Evolutionary conservation across 2,329 filamentous ascomycete species (phyloP).

Genomic region (Colletotrichum gloeosporioides): DNA sequence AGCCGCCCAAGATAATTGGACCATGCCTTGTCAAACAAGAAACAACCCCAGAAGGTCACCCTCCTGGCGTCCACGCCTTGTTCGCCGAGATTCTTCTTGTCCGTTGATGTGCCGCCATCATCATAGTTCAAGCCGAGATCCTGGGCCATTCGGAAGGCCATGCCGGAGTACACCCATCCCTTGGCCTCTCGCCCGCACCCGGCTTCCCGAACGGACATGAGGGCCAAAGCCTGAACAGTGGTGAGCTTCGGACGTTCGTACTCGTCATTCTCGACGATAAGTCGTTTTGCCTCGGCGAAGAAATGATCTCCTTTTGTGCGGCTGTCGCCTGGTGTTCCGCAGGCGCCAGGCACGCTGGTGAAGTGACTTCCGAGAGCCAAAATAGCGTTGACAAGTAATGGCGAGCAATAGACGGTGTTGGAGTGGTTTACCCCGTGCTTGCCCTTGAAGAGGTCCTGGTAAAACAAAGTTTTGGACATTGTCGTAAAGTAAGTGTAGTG

Average conservation of each 20-base stretch:
- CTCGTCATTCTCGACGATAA: conserved; percentile 91
- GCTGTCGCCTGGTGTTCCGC: conserved; percentile 73
- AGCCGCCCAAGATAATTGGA: conserved; percentile 94
- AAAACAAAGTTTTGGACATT: conserved; percentile 85
- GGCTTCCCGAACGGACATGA: conserved; percentile 97
- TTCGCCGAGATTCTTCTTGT: conserved; percentile 69
- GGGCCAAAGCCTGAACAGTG: conserved; percentile 89
- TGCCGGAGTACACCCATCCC: conserved; percentile 97
- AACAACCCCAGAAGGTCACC: conserved; percentile 97
- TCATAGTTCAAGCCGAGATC: conserved; percentile 93
- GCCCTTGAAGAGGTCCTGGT: conserved; percentile 81
- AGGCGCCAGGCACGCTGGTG: conserved; percentile 76
- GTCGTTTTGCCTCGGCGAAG: conserved; percentile 88
- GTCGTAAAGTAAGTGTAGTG: conserved; percentile 97
- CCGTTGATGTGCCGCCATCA: conserved; percentile 66
- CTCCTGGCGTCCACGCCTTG: conserved; percentile 87
- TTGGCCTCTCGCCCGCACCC: conserved; percentile 93
- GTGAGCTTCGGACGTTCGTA: conserved; percentile 88
- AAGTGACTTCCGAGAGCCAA: conserved; percentile 93
- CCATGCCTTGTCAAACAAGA: conserved; percentile 99
- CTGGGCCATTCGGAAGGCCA: conserved; percentile 97
- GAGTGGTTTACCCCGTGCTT: conserved; percentile 57
- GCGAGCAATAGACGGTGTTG: conserved; percentile 80
- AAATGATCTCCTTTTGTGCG: conserved; percentile 94
- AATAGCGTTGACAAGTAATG: conserved; percentile 92